Base-by-base conservation (phyloP, 768 basidiomycete genomes). In the Suillus luteus region DNA sequence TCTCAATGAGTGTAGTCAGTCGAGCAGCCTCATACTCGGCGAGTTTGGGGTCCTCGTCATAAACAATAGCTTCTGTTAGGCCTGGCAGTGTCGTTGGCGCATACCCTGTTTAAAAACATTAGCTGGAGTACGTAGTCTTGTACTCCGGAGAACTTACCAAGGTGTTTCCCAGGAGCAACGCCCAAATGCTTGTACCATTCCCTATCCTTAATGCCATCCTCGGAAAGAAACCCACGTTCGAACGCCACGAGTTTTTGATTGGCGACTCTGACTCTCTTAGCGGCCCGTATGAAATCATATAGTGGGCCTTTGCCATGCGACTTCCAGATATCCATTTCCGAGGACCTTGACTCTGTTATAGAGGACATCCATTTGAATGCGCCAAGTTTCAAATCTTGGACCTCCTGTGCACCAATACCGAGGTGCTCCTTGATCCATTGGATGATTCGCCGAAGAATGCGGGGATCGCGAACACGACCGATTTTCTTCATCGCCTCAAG, bases 181-280 rank as follows among this genome's bases (percentile, higher is more conserved):
- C 84, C 93, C 17, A 94, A 82, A 75, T 95, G 90, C 70, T 80
- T 86, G 73, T 91, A 96, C 94, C 94, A 96, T 72, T 92, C 89
- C 38, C 91, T 82, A 61, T 88, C 86, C 67, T 87, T 87, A 66
- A 95, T 86, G 0, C 94, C 95, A 17, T 79, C 86, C 69, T 89
- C 79, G 7, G 86, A 86, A 64, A 95, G 89, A 73, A 96, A 92
- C 1, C 93, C 92, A 57, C 83, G 84, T 73, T 94, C 92, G 67
- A 93, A 93, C 8, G 78, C 75, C 12, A 80, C 75, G n/a, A 93
- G 77, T 73, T 88, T 91, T 76, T 82, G 76, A 75, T 93, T 93
- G 17, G 82, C 83, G 60, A 71, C 78, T 59, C 77, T 79, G 11
- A 92, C 83, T 35, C 86, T 85, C 69, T 82, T 84, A 2, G 80